Percentiles rank a stretch among this genome's conserved stretches.
These are phyloP conservation scores for Miscanthus sacchariflorus DNA, from an alignment of 202 grass and related monocot genomes.

Conservation along the genomic window DNA sequence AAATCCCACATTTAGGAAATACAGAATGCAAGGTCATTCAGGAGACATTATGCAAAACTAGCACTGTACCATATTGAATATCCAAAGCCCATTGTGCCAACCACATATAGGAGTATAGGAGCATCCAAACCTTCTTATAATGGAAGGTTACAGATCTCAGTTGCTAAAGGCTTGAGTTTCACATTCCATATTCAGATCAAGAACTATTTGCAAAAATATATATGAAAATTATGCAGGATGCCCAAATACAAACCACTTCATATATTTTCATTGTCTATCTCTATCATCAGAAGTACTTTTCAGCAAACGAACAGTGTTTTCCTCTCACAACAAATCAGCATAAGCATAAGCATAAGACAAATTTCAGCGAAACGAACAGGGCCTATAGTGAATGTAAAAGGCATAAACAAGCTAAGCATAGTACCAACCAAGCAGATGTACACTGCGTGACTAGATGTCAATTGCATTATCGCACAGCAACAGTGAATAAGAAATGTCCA, in stretches of 20 bases:
- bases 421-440: neutral
- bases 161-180: neutral
- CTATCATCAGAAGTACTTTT: neutral
- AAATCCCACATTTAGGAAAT: neutral
- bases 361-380: too few species aligned
- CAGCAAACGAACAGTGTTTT: too few species aligned
- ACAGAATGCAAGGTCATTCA: neutral
- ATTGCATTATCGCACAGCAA: neutral
- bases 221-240: neutral
- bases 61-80: neutral
- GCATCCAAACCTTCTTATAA: neutral
- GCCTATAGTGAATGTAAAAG: neutral
- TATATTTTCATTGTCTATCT: neutral
- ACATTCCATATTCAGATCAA: constrained; percentile 12
- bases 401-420: neutral
- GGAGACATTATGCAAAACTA: neutral
- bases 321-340: too few species aligned
- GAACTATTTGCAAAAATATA: neutral
- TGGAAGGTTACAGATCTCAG: neutral
- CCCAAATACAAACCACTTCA: neutral
- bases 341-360: too few species aligned
- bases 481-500: neutral
- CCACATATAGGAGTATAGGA: neutral
- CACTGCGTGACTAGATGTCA: neutral
- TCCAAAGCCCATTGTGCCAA: neutral